Conservation (phyloP, 2,329 filamentous ascomycete genomes). For the Neofusicoccum laricinum region DNA sequence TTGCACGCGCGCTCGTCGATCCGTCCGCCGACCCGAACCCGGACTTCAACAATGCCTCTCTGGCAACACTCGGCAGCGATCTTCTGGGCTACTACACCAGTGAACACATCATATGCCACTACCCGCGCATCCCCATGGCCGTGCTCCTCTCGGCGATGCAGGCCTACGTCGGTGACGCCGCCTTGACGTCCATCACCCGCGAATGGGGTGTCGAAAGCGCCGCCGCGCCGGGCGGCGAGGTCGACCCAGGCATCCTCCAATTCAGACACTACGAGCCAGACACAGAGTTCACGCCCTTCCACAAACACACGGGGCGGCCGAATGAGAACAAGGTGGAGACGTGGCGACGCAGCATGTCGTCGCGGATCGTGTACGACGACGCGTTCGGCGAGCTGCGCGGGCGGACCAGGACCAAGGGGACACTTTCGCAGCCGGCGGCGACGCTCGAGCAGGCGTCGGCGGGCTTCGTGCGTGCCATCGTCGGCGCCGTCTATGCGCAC, state of each 20-base stretch:
- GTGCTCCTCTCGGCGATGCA: slow-evolving; percentile 83
- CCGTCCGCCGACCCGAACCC: slow-evolving; percentile 75
- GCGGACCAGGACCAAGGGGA: background rate
- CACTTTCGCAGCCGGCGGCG: slow-evolving; percentile 2
- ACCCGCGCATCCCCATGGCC: slow-evolving; percentile 85
- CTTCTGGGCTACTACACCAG: slow-evolving; percentile 85
- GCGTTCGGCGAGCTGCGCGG: slow-evolving; percentile 69
- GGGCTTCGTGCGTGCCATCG: slow-evolving; percentile 73
- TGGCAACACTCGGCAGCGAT: slow-evolving; percentile 76
- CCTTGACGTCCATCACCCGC: slow-evolving; percentile 68
- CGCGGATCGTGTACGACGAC: slow-evolving; percentile 76
- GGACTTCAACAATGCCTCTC: slow-evolving; percentile 83
- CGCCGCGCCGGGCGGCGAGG: slow-evolving; percentile 83
- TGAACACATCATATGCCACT: slow-evolving; percentile 84
- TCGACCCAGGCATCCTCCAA: slow-evolving; percentile 87
- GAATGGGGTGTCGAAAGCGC: slow-evolving; percentile 92
- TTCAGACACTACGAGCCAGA: slow-evolving; percentile 54
- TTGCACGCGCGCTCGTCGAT: slow-evolving; percentile 83
- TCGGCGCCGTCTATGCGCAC: slow-evolving; percentile 84
- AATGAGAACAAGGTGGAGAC: slow-evolving; percentile 3
- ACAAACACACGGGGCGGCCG: slow-evolving; percentile 28
- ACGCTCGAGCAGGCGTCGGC: slow-evolving; percentile 23
- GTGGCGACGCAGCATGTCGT: slow-evolving; percentile 50
- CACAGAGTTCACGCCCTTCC: slow-evolving; percentile 20
- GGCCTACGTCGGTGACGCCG: slow-evolving; percentile 74